phyloP scores from a whole-genome alignment of 1,139 yeast species.

The Candida sanyaensis region DNA sequence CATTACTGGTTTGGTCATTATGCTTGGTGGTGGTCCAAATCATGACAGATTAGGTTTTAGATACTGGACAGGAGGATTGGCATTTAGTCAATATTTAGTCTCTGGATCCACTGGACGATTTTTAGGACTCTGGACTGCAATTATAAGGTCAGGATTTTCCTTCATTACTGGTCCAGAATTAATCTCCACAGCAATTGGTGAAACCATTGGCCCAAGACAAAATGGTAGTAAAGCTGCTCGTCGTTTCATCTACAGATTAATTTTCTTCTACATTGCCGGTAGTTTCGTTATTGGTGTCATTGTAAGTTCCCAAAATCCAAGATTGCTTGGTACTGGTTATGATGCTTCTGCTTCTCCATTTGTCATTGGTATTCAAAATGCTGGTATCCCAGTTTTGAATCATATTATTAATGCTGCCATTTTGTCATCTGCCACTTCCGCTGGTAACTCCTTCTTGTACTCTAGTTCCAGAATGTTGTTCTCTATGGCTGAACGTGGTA shows the following conservation, averaged over 20 bases:
- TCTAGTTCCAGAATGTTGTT: conserved; percentile 72
- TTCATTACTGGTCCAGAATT: conserved; percentile 41
- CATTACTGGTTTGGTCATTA: conserved; percentile 44
- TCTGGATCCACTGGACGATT: conserved; percentile 62
- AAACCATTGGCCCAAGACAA: conserved; percentile 45
- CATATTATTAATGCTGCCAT: conserved; percentile 71
- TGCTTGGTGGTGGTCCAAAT: conserved; percentile 55
- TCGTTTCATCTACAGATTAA: conserved; percentile 49
- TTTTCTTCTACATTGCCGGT: conserved; percentile 48
- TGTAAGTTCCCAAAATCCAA: conserved; percentile 35
- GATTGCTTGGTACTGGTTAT: conserved; percentile 32
- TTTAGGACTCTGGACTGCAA: conserved; percentile 41
- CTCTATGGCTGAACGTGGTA: conserved; percentile 61
- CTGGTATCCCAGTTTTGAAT: conserved; percentile 61
- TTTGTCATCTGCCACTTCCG: conserved; percentile 67
- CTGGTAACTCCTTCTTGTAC: conserved; percentile 66
- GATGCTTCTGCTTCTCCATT: conserved; percentile 53
- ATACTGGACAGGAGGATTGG: conserved; percentile 63
- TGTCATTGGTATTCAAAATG: conserved; percentile 55
- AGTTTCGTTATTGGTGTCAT: conserved; percentile 50
- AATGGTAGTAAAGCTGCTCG: conserved; percentile 48
- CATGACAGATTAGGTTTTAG: conserved; percentile 63
- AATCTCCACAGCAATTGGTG: conserved; percentile 43
- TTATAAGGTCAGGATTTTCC: conserved; percentile 42
- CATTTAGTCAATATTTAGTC: conserved; percentile 43